phyloP scores from a whole-genome alignment of 2,329 filamentous ascomycete genomes.

The Chrysoporthe deuterocubensis region DNA sequence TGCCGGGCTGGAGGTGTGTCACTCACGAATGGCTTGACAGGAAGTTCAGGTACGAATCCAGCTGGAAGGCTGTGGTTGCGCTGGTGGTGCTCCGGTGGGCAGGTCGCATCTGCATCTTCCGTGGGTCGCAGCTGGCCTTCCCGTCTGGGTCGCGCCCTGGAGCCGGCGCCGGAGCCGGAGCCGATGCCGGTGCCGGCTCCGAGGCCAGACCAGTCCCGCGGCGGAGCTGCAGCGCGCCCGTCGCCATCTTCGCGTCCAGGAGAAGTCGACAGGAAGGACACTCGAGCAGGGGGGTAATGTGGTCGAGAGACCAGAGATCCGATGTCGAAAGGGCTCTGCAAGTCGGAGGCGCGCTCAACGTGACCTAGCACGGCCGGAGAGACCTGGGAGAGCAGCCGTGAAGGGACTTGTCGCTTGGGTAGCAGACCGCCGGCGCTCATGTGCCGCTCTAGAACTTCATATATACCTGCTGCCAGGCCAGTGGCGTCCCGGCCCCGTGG shows the following conservation, averaged over 20 bases:
- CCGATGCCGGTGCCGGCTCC: neutral
- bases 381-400: too few species aligned
- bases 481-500: too few species aligned
- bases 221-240: neutral
- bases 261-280: neutral
- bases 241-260: neutral
- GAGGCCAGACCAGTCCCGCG: neutral
- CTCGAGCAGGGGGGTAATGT: neutral
- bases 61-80: conserved; percentile 7
- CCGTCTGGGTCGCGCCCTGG: neutral
- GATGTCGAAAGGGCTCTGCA: neutral
- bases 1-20: neutral
- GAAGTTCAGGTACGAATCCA: conserved; percentile 10
- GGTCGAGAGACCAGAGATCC: neutral
- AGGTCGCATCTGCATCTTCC: neutral
- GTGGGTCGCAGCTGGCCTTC: neutral
- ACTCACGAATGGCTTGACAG: conserved; percentile 8
- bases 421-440: too few species aligned
- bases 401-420: too few species aligned
- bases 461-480: neutral
- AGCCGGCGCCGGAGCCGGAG: neutral
- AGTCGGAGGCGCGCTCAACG: neutral
- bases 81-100: neutral
- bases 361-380: too few species aligned
- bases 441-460: neutral